A percentile compares a stretch with the other conserved stretches of the same genome.
Conservation (phyloP, 2,329 filamentous ascomycete species). For the Sporothrix curviconia region DNA sequence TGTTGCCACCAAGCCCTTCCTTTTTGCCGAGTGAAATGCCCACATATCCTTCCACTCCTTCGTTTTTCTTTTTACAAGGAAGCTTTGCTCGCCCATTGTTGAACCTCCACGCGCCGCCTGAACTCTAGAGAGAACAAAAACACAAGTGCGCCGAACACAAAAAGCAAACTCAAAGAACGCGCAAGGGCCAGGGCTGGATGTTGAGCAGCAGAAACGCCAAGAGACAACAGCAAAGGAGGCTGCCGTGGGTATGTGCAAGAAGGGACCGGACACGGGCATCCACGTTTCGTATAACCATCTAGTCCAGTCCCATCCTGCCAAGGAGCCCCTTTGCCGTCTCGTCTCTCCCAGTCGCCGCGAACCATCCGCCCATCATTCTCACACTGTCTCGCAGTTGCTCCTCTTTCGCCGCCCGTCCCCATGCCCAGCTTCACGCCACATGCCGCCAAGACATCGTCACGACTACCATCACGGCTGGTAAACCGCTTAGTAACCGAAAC, state of each 20-base stretch:
- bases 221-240: background rate
- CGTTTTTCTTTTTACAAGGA: slow-evolving; percentile 12
- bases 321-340: background rate
- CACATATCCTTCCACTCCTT: background rate
- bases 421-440: background rate
- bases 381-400: slow-evolving; percentile 5
- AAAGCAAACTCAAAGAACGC: slow-evolving; percentile 4
- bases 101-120: slow-evolving; percentile 7
- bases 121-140: slow-evolving; percentile 17
- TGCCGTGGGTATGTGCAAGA: no score
- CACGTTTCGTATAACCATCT: no score
- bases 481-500: slow-evolving; percentile 73
- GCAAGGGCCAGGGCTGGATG: background rate
- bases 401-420: background rate
- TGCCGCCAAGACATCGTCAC: background rate
- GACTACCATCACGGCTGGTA: no score
- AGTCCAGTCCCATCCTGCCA: no score
- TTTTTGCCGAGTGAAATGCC: slow-evolving; percentile 9
- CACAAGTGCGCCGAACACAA: slow-evolving; percentile 8
- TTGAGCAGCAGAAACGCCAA: background rate
- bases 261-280: background rate
- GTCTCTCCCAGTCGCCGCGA: background rate
- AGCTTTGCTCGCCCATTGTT: slow-evolving; percentile 14
- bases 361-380: background rate
- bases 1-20: slow-evolving; percentile 4